Base-by-base conservation (phyloP, 2,329 filamentous ascomycete genomes). In the Phaeosphaeria sp. region DNA sequence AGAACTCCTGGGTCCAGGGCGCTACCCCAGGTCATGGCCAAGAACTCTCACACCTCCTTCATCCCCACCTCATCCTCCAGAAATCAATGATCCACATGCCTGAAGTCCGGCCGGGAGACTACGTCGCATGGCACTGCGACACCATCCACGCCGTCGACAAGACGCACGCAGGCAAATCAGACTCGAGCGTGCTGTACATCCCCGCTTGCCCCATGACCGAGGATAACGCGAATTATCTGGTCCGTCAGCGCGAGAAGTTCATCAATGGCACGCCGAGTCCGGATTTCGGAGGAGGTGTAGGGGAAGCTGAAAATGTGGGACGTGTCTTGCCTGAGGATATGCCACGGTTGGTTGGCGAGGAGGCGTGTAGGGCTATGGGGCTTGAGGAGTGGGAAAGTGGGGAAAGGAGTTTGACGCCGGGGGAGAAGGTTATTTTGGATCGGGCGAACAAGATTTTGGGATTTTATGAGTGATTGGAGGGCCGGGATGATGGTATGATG, bases 171-270 rank as follows among this genome's bases (percentile, higher is more conserved):
- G 94, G 93, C 1, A 82, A 78, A 1, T 77, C 80, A 0, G 93
- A 97, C 75, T 92, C 91, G 0, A 93, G 89, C 66, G 93, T 97
- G 0, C 71, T 97, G 58, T 97, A 97, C 70, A 96, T 97, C 54
- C 93, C 93, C 0, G 89, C 91, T 0, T 95, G 91, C 53, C 93
- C 93, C 0, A 83, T 92, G 27, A 96, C 92, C 0, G 86, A 89
- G 52, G 79, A 82, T 40, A 97, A 95, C 67, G 88, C 90, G 0
- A 78, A 84, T 21, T 95, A 93, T 71, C 80, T 94, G 1, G 82
- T 78, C 1, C 83, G 86, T 17, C 92, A 96, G 78, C 84, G 90
- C 20, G 81, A 86, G n/a, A 85, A 87, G 0, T 95, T 95, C 65
- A 75, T 89, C 2, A 73, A 80, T 0, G 93, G 92, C 4, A 71